phyloP scores from a whole-genome alignment of 1,284 basidiomycete species.

The Moesziomyces antarcticus region DNA sequence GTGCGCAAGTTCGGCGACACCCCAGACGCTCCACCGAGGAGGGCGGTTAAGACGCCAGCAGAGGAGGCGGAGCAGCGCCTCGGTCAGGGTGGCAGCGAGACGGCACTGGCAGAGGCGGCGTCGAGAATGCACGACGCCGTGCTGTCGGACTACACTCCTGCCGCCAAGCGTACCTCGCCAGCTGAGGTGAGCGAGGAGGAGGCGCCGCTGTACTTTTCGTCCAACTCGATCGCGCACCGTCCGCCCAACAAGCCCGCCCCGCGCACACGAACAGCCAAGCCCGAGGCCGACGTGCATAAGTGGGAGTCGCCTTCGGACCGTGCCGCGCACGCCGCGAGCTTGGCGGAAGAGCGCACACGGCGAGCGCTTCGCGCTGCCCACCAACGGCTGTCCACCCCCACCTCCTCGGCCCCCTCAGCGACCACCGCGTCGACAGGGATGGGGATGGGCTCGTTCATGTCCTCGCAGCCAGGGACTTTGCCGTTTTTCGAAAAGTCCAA shows the following conservation, averaged over 20 bases:
- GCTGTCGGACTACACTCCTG: constrained; percentile 16
- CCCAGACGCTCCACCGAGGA: not conserved
- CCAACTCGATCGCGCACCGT: constrained; percentile 14
- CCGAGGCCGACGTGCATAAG: constrained; percentile 1
- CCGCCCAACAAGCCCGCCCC: not conserved
- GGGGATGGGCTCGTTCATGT: constrained; percentile 8
- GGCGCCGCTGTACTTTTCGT: constrained; percentile 25
- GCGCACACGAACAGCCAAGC: not conserved
- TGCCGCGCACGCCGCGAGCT: constrained; percentile 16
- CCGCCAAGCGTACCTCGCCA: constrained; percentile 2
- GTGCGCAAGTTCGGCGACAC: constrained; percentile 23
- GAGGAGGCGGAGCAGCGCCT: constrained; percentile 14
- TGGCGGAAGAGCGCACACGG: constrained; percentile 32
- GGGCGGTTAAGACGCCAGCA: constrained; percentile 21
- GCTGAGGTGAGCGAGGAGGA: constrained; percentile 9
- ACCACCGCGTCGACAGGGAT: no score
- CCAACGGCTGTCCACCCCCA: constrained; percentile 9
- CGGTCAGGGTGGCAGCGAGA: not conserved
- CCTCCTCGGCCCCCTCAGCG: no score
- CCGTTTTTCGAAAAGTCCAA: constrained; percentile 79
- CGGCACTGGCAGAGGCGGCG: constrained; percentile 17
- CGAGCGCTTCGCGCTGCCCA: constrained; percentile 15
- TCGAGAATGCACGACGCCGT: constrained; percentile 18
- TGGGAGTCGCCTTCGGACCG: constrained; percentile 26
- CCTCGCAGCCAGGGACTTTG: constrained; percentile 11